Conservation (phyloP, 208 protist genomes). For the Trypanosoma theileri region DNA sequence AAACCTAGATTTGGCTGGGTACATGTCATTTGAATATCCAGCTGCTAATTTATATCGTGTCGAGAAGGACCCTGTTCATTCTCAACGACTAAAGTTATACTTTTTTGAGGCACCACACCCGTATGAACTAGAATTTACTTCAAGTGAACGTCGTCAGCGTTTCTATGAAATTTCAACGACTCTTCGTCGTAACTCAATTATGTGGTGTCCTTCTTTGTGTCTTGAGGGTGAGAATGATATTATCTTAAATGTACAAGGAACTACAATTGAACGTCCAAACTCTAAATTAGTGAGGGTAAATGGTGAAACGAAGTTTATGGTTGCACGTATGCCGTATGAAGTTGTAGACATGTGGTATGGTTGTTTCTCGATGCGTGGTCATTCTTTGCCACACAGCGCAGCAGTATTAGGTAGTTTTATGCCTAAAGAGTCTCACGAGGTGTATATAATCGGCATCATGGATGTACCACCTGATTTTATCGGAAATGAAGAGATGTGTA, state of each 20-base stretch:
- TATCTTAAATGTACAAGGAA: slow-evolving; percentile 60
- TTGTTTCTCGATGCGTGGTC: slow-evolving; percentile 67
- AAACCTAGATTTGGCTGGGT: slow-evolving; percentile 53
- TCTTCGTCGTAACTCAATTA: slow-evolving; percentile 63
- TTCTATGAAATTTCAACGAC: slow-evolving; percentile 76
- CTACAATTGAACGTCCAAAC: slow-evolving; percentile 59
- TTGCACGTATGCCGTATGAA: slow-evolving; percentile 77
- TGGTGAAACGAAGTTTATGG: slow-evolving; percentile 56
- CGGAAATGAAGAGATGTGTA: slow-evolving; percentile 42
- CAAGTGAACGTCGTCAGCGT: slow-evolving; percentile 43
- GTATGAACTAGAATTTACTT: slow-evolving; percentile 71
- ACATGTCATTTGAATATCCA: slow-evolving; percentile 47
- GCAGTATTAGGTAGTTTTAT: slow-evolving; percentile 69
- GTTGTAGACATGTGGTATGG: slow-evolving; percentile 81
- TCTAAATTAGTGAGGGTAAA: slow-evolving; percentile 28
- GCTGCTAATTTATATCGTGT: slow-evolving; percentile 64
- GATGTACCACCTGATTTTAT: slow-evolving; percentile 51
- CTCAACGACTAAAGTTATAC: slow-evolving; percentile 51
- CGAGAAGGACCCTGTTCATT: slow-evolving; percentile 46
- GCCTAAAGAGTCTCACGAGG: slow-evolving; percentile 60
- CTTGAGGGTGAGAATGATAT: slow-evolving; percentile 56
- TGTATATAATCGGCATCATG: slow-evolving; percentile 70
- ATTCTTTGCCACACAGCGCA: slow-evolving; percentile 41
- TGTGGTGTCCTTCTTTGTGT: slow-evolving; percentile 76
- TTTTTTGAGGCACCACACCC: slow-evolving; percentile 76